Conservation (phyloP, 495 filamentous ascomycete genomes). For the Podospora fimiseda region DNA sequence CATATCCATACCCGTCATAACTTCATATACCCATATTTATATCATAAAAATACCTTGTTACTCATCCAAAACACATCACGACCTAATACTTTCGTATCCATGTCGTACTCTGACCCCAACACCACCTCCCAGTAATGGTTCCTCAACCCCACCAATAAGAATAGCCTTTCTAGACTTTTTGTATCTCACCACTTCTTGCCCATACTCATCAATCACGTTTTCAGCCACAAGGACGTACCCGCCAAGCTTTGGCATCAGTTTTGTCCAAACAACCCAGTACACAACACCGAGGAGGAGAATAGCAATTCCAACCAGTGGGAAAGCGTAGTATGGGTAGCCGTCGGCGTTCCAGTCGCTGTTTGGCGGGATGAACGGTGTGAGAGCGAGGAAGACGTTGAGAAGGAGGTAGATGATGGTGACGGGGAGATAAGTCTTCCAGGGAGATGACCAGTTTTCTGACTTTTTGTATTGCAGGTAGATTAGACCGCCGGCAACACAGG, state of each 20-base stretch:
- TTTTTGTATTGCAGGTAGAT: slow-evolving; percentile 42
- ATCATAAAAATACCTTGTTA: too few relatives aligned
- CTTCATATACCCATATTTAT: background rate
- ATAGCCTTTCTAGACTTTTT: slow-evolving; percentile 1
- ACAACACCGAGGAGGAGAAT: slow-evolving; percentile 42
- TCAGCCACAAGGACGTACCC: slow-evolving; percentile 42
- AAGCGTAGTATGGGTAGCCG: slow-evolving; percentile 46
- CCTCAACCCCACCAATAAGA: background rate
- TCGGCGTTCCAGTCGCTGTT: slow-evolving; percentile 45
- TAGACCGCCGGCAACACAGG: slow-evolving; percentile 42
- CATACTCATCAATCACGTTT: slow-evolving; percentile 32
- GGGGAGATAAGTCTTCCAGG: slow-evolving; percentile 39
- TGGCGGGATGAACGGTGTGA: slow-evolving; percentile 47
- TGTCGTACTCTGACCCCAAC: background rate
- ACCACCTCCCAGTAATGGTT: background rate
- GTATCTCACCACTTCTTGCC: slow-evolving; percentile 40
- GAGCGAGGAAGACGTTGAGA: slow-evolving; percentile 45
- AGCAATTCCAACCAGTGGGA: slow-evolving; percentile 45
- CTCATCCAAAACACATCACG: too few relatives aligned
- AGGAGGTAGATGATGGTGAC: slow-evolving; percentile 39
- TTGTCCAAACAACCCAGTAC: slow-evolving; percentile 47
- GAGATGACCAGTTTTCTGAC: slow-evolving; percentile 38
- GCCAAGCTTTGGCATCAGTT: slow-evolving; percentile 37
- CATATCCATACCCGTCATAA: background rate
- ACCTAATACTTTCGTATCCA: too few relatives aligned